Percentiles rank a stretch among this genome's conserved stretches.
Conservation (phyloP, 2,329 filamentous ascomycete species). For the Didymella keratinophila region DNA sequence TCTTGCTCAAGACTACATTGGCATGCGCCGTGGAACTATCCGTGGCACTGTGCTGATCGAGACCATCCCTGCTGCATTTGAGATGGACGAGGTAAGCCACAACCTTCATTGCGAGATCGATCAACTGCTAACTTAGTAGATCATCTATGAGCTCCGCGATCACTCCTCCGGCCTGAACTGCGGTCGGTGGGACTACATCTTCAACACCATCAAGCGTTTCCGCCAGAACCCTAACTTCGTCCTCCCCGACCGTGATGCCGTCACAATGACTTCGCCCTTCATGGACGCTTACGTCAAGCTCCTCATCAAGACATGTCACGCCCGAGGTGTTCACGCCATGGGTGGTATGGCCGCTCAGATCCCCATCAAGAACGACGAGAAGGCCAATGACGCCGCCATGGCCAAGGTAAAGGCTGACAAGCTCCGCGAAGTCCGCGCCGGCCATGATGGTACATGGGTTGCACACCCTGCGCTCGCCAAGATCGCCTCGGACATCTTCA, state of each 20-base stretch:
- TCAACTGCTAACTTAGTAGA: conserved; percentile 56
- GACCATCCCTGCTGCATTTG: conserved; percentile 96
- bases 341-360: conserved; percentile 98
- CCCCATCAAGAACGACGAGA: conserved; percentile 93
- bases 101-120: background rate
- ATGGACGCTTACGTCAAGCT: conserved; percentile 98
- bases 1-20: conserved; percentile 90
- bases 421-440: conserved; percentile 91
- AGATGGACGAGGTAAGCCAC: conserved; percentile 84
- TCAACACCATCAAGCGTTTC: conserved; percentile 99
- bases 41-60: conserved; percentile 95
- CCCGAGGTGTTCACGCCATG: conserved; percentile 97
- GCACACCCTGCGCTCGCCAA: conserved; percentile 90
- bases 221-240: conserved; percentile 92
- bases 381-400: conserved; percentile 94
- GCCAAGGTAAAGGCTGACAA: conserved; percentile 92
- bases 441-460: conserved; percentile 97
- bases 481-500: conserved; percentile 93
- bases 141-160: conserved; percentile 98
- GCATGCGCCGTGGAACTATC: conserved; percentile 89
- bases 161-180: conserved; percentile 97
- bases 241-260: conserved; percentile 85
- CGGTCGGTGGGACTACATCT: conserved; percentile 99
- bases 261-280: conserved; percentile 98
- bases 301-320: conserved; percentile 97